phyloP scores from a whole-genome alignment of 169 alveolate species.

The Cryptosporidium sp. region DNA sequence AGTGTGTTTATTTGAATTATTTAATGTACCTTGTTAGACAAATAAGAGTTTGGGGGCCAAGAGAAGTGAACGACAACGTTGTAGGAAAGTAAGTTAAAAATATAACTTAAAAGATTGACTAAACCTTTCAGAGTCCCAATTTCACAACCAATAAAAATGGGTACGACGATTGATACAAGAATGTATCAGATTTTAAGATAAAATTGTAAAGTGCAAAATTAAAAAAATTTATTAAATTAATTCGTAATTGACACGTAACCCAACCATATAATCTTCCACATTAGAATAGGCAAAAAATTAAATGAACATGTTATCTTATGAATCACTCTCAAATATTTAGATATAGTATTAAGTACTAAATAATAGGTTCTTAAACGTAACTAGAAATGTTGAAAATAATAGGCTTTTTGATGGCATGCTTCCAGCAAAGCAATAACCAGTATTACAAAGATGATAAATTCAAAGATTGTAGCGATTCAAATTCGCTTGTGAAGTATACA shows the following conservation, averaged over 20 bases:
- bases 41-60: constrained; percentile 76
- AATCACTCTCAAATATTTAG: background rate
- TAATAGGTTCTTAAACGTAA: background rate
- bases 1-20: background rate
- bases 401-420: background rate
- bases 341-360: background rate
- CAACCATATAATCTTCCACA: constrained; percentile 39
- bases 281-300: background rate
- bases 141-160: constrained; percentile 68
- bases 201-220: background rate
- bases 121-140: constrained; percentile 35
- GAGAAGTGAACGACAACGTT: constrained; percentile 32
- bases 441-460: background rate
- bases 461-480: background rate
- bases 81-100: constrained; percentile 51
- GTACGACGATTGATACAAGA: constrained; percentile 55
- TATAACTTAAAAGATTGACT: background rate
- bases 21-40: constrained; percentile 16
- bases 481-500: constrained; percentile 6
- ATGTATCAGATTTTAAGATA: constrained; percentile 58
- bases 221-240: background rate
- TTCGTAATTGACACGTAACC: constrained; percentile 52
- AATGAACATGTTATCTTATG: background rate
- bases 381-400: background rate
- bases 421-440: background rate